Conservation (phyloP, 768 basidiomycete species). For the Strobilomyces confusus region DNA sequence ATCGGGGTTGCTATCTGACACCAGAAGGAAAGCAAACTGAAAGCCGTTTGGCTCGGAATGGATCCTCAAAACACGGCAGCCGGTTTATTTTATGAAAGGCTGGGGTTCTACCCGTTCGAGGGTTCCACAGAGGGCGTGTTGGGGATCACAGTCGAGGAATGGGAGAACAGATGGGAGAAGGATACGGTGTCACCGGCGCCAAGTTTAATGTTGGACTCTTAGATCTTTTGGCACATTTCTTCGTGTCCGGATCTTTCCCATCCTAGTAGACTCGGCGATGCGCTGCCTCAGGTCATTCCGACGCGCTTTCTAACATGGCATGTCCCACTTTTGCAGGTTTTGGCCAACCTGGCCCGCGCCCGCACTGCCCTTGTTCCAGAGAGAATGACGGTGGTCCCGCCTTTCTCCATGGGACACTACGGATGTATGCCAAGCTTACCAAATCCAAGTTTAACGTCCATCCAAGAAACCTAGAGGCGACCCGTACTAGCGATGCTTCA, state of each 20-base stretch:
- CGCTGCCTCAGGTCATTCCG: too few relatives aligned
- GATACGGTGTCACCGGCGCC: too few relatives aligned
- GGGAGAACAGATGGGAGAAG: constrained; percentile 19
- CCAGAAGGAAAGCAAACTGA: too few relatives aligned
- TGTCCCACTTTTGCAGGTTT: neutral
- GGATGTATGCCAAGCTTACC: neutral
- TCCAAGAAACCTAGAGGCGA: neutral
- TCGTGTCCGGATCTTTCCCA: too few relatives aligned
- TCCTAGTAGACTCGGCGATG: too few relatives aligned
- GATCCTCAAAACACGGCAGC: constrained; percentile 61
- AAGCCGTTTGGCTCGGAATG: too few relatives aligned
- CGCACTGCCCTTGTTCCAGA: neutral
- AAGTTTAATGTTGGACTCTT: too few relatives aligned
- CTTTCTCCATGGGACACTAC: constrained; percentile 2
- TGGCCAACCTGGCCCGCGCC: too few relatives aligned
- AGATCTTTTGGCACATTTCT: too few relatives aligned
- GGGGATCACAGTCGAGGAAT: constrained; percentile 50
- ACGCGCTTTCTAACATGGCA: too few relatives aligned
- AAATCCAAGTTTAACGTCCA: neutral
- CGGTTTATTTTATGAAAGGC: constrained; percentile 52
- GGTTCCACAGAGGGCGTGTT: constrained; percentile 48
- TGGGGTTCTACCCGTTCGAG: constrained; percentile 59
- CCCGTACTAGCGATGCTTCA: neutral
- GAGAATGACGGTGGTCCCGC: neutral
- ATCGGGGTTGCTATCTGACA: too few relatives aligned